Base-by-base conservation (phyloP, 192 early-diverging fungal genomes). In the Umbelopsis ramanniana region DNA sequence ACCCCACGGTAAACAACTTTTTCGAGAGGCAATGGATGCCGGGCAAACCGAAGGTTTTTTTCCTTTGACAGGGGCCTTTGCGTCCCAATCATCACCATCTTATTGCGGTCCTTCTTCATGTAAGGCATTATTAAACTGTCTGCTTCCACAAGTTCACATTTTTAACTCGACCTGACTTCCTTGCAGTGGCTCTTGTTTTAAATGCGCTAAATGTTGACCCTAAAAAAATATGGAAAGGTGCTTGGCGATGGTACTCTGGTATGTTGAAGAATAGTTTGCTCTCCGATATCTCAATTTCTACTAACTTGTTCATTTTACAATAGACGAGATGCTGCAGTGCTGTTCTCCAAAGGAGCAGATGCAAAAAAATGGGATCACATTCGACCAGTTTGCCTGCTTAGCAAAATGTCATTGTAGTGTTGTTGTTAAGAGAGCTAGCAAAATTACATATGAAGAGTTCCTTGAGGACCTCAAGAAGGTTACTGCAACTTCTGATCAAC, bases 161-260 rank as follows among this genome's bases (percentile, higher is more conserved):
- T 3, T 3, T 37, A 12, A 52, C n/a, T 38, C n/a, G 7, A 53
- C 11, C 29, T 46, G 50, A 21, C 55, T 23, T 11, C n/a, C 46
- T 21, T 37, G 6, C 33, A 79, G 77, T 97, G 70, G 92, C 94
- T 55, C 97, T 97, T 90, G 95, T 98, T 3, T 83, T 98, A 11
- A 98, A 98, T 74, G 93, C 96, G 6, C 84, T 98, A 38, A 91
- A 93, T 69, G 93, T 98, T 12, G 95, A 97, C 75, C 95, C 95
- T 2, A 84, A 91, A 19, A 82, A 89, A 46, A 83, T 84, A 17
- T 98, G 96, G 96, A 97, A 97, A 79, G 96, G 96, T 23, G 92
- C 92, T 3, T 98, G 96, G 96, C 80, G 93, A 35, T 96, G 93
- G 93, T 94, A 91, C 37, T 76, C 74, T 29, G 72, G 76, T 67